Evolutionary conservation across 1,284 basidiomycete genomes (phyloP).

Genomic region (Cutaneotrichosporon sp.): DNA sequence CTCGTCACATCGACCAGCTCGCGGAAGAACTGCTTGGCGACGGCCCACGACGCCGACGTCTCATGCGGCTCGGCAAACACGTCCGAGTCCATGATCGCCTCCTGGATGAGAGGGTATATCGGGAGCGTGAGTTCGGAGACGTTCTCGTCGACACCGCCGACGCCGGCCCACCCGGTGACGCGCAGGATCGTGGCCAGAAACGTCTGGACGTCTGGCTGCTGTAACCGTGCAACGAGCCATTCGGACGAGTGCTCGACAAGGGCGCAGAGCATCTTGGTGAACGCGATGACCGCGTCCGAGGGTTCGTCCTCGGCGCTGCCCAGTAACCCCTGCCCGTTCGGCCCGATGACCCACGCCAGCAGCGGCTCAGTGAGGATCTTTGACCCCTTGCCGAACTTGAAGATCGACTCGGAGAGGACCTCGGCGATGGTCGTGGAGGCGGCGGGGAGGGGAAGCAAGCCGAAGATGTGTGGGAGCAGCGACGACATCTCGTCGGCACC

Average conservation of each 20-base stretch:
- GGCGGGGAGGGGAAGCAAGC: slow-evolving; percentile 60
- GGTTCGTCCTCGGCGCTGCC: slow-evolving; percentile 35
- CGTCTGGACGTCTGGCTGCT: slow-evolving; percentile 64
- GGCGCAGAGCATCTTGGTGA: slow-evolving; percentile 75
- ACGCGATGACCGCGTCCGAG: slow-evolving; percentile 55
- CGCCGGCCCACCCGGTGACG: slow-evolving; percentile 72
- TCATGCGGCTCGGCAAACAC: slow-evolving; percentile 58
- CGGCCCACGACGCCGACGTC: slow-evolving; percentile 53
- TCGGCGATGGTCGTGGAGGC: slow-evolving; percentile 74
- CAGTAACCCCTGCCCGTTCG: slow-evolving; percentile 33
- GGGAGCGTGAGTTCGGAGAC: slow-evolving; percentile 80
- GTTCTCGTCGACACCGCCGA: slow-evolving; percentile 76
- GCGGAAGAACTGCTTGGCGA: slow-evolving; percentile 74
- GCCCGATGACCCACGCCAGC: slow-evolving; percentile 69
- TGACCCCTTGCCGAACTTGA: slow-evolving; percentile 69
- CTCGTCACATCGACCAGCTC: slow-evolving; percentile 71
- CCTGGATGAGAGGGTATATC: slow-evolving; percentile 87
- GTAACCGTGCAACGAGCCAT: slow-evolving; percentile 73
- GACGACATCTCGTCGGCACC: slow-evolving; percentile 63
- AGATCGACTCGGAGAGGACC: slow-evolving; percentile 69
- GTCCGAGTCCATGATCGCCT: slow-evolving; percentile 76
- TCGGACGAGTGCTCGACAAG: slow-evolving; percentile 79
- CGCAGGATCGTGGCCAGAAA: slow-evolving; percentile 71
- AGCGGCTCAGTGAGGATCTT: slow-evolving; percentile 77
- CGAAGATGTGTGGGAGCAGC: slow-evolving; percentile 57